Percentiles rank a stretch among this genome's conserved stretches.
These are phyloP conservation scores for Talaromyces islandicus DNA, from an alignment of 2,329 filamentous ascomycete species.

Conservation along the genomic window DNA sequence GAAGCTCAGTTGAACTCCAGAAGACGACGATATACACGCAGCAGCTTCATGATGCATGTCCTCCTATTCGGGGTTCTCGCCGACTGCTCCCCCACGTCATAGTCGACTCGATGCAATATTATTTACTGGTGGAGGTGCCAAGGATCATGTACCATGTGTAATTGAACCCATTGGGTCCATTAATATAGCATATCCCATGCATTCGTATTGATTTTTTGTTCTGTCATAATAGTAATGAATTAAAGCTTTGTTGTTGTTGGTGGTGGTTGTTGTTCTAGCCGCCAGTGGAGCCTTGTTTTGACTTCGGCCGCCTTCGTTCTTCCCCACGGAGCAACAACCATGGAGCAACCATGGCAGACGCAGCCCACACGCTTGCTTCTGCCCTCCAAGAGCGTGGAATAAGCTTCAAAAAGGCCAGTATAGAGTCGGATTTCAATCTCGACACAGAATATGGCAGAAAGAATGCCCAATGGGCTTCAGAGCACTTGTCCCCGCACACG, in stretches of 20 bases:
- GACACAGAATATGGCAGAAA: conserved; percentile 6
- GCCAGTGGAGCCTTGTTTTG: not conserved
- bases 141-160: not conserved
- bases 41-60: not conserved
- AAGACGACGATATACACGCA: not conserved
- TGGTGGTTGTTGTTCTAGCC: not conserved
- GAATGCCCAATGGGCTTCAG: conserved; percentile 26
- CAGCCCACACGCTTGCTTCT: conserved; percentile 17
- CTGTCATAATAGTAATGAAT: not conserved
- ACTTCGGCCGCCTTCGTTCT: not conserved
- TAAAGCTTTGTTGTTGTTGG: not conserved
- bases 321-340: not conserved
- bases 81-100: not conserved
- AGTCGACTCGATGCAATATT: not conserved
- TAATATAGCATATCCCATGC: no score
- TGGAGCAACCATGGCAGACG: conserved; percentile 14
- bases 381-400: conserved; percentile 26
- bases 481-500: conserved; percentile 26
- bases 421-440: conserved; percentile 23
- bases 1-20: not conserved
- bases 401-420: conserved; percentile 19
- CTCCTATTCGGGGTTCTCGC: not conserved
- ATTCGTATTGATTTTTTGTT: not conserved
- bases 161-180: no score
- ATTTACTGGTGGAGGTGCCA: not conserved